Evolutionary conservation across 1,139 yeast species (phyloP).

Genomic region (Kazachstania sp.): DNA sequence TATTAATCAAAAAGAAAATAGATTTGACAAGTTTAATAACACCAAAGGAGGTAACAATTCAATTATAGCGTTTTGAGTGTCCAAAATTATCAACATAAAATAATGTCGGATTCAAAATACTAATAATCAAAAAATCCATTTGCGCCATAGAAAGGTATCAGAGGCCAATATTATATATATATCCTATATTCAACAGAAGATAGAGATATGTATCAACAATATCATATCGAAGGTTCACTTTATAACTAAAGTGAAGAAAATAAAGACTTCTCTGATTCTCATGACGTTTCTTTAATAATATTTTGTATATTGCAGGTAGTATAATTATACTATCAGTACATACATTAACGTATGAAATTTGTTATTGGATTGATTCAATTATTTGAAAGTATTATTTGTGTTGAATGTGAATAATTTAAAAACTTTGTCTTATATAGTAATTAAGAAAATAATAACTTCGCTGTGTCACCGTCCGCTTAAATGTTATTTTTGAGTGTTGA

Average conservation of each 20-base stretch:
- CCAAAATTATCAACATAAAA: not conserved
- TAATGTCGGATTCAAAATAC: slow-evolving; percentile 2
- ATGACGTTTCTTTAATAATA: slow-evolving; percentile 6
- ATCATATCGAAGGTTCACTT: not conserved
- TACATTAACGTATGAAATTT: too few relatives aligned
- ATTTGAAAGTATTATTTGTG: too few relatives aligned
- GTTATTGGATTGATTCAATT: too few relatives aligned
- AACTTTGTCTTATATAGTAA: too few relatives aligned
- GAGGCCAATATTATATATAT: slow-evolving; percentile 20
- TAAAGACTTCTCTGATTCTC: slow-evolving; percentile 11
- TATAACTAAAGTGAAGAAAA: not conserved
- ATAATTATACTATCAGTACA: too few relatives aligned
- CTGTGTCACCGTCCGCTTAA: too few relatives aligned
- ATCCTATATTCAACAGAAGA: slow-evolving; percentile 23
- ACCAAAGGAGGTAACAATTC: not conserved
- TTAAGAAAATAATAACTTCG: too few relatives aligned
- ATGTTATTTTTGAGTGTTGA: too few relatives aligned
- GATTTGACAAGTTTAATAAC: not conserved
- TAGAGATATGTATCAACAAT: not conserved
- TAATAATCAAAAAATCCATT: not conserved
- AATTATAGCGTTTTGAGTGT: not conserved
- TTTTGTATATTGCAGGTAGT: not conserved
- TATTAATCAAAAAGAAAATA: not conserved
- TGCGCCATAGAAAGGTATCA: slow-evolving; percentile 23
- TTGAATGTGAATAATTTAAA: too few relatives aligned